phyloP scores from a whole-genome alignment of 768 basidiomycete genomes.

The Cantharellus anzutake region DNA sequence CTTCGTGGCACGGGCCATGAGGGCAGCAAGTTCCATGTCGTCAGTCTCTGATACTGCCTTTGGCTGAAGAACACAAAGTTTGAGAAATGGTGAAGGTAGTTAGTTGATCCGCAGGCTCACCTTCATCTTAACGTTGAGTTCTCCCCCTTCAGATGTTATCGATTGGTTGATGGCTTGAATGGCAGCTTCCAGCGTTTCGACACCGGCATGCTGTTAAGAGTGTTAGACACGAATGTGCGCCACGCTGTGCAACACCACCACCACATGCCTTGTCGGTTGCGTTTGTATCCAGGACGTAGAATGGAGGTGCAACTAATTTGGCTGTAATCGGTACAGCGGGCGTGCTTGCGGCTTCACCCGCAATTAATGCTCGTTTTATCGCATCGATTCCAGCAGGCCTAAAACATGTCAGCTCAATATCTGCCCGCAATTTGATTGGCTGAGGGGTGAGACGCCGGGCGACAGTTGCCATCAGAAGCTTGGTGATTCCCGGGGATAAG shows the following conservation, averaged over 20 bases:
- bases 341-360: slow-evolving; percentile 69
- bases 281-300: slow-evolving; percentile 91
- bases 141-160: slow-evolving; percentile 73
- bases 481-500: slow-evolving; percentile 33
- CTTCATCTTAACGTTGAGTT: slow-evolving; percentile 91
- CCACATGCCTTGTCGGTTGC: slow-evolving; percentile 75
- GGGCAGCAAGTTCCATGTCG: slow-evolving; percentile 89
- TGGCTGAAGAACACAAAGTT: slow-evolving; percentile 33
- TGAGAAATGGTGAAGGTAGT: neutral
- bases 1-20: slow-evolving; percentile 85
- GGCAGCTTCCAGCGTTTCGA: slow-evolving; percentile 83
- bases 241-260: neutral
- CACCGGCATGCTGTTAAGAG: slow-evolving; percentile 46
- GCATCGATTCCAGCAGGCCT: slow-evolving; percentile 91
- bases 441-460: slow-evolving; percentile 92
- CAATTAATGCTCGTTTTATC: slow-evolving; percentile 77
- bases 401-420: slow-evolving; percentile 95
- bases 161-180: slow-evolving; percentile 76
- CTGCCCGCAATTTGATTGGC: slow-evolving; percentile 95
- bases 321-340: slow-evolving; percentile 93
- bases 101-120: slow-evolving; percentile 20
- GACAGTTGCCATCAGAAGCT: slow-evolving; percentile 61
- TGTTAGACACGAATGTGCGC: neutral
- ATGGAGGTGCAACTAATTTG: slow-evolving; percentile 84
- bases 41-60: slow-evolving; percentile 96